Evolutionary conservation across 352 stramenopile genomes (phyloP).

Genomic region (Pythium grandisporangium): DNA sequence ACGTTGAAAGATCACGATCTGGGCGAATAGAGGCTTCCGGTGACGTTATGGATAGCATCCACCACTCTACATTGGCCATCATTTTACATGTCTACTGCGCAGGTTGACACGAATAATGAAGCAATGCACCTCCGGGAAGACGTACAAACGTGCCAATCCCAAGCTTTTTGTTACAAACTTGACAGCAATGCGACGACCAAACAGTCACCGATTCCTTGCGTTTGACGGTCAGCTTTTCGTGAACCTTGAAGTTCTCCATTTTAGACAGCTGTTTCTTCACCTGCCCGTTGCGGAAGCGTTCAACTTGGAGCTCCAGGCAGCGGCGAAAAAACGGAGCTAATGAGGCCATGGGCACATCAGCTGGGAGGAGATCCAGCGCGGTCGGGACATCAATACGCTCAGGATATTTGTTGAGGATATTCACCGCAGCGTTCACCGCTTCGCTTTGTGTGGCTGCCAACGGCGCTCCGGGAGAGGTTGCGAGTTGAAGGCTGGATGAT

Average conservation of each 20-base stretch:
- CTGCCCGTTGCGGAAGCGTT: conserved; percentile 70
- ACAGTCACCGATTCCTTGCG: conserved; percentile 64
- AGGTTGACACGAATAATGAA: conserved; percentile 75
- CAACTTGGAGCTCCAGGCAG: conserved; percentile 65
- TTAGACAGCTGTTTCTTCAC: conserved; percentile 83
- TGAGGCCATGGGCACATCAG: conserved; percentile 34
- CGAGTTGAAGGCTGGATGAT: conserved; percentile 12
- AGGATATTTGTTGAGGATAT: conserved; percentile 74
- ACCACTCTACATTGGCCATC: background rate
- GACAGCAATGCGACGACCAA: conserved; percentile 66
- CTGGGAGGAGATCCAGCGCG: conserved; percentile 58
- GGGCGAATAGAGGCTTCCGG: background rate
- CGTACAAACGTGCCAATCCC: conserved; percentile 64
- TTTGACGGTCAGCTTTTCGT: conserved; percentile 49
- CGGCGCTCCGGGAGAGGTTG: background rate
- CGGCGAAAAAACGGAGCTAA: conserved; percentile 60
- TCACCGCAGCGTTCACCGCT: conserved; percentile 55
- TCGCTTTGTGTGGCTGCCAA: conserved; percentile 17
- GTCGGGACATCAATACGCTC: conserved; percentile 77
- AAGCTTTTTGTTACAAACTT: conserved; percentile 60
- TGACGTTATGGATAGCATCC: background rate
- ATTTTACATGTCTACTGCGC: no score
- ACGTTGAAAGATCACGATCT: conserved; percentile 41
- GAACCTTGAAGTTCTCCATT: conserved; percentile 83
- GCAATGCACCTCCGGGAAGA: conserved; percentile 36